Conservation (phyloP, 306 rosid genomes). For the Pterocarpus macrocarpus region DNA sequence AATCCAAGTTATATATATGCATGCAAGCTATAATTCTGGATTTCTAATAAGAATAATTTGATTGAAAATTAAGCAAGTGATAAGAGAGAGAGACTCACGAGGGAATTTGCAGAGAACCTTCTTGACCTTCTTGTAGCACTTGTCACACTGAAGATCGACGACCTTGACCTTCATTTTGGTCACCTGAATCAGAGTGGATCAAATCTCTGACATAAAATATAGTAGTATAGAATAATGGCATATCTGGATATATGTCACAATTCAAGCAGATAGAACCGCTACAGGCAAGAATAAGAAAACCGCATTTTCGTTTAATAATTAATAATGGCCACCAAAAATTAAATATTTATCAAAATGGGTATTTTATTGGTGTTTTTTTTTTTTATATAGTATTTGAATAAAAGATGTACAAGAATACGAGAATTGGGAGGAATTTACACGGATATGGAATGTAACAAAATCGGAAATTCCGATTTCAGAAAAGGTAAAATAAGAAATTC, state of each 20-base stretch:
- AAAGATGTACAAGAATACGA: too few relatives aligned
- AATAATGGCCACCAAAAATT: background rate
- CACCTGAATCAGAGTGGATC: constrained; percentile 46
- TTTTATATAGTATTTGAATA: too few relatives aligned
- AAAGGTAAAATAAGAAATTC: too few relatives aligned
- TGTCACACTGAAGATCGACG: constrained; percentile 73
- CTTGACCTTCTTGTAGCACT: constrained; percentile 84
- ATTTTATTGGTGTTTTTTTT: too few relatives aligned
- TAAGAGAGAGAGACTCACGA: constrained; percentile 61
- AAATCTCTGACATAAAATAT: background rate
- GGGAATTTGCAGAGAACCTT: constrained; percentile 80
- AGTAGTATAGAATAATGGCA: background rate
- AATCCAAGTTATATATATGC: too few relatives aligned
- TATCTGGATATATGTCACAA: background rate
- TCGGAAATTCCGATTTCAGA: too few relatives aligned
- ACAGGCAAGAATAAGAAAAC: background rate
- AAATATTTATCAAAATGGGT: background rate
- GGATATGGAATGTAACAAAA: too few relatives aligned
- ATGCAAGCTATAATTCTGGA: too few relatives aligned
- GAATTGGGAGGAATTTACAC: too few relatives aligned
- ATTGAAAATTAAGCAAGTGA: constrained; percentile 22
- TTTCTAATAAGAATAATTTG: background rate
- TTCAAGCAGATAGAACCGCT: background rate
- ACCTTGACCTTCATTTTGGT: constrained; percentile 73
- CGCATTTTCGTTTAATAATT: background rate